These are phyloP conservation scores for Theileria sp. DNA, from an alignment of 169 alveolate species.

Conservation along the genomic window DNA sequence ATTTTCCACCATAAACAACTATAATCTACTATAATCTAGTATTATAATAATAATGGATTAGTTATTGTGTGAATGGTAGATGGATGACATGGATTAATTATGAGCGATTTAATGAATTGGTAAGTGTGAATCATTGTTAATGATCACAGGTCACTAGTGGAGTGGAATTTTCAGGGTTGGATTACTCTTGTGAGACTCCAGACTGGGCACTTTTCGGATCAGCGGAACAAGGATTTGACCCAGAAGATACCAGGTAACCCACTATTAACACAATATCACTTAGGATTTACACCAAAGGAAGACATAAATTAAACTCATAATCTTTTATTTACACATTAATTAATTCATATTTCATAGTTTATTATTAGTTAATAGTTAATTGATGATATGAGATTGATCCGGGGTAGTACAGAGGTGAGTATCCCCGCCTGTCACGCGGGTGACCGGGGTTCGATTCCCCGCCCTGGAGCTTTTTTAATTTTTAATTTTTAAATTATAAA, in stretches of 20 bases:
- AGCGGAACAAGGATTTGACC: conserved; percentile 83
- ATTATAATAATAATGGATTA: conserved; percentile 5
- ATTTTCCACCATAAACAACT: too few species aligned
- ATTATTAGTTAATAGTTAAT: not conserved
- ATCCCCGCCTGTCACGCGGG: conserved; percentile 88
- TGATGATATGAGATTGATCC: conserved; percentile 34
- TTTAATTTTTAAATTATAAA: too few species aligned
- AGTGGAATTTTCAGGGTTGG: conserved; percentile 70
- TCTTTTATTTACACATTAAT: not conserved
- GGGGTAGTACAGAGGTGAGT: conserved; percentile 84
- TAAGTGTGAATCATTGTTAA: conserved; percentile 3
- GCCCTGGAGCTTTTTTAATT: conserved; percentile 76
- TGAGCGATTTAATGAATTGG: conserved; percentile 78
- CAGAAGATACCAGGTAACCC: conserved; percentile 73
- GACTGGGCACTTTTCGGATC: conserved; percentile 85
- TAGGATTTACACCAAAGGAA: conserved; percentile 62
- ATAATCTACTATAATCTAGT: too few species aligned
- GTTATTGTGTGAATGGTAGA: conserved; percentile 72
- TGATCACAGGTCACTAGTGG: conserved; percentile 47
- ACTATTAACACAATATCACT: not conserved
- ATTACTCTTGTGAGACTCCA: conserved; percentile 83
- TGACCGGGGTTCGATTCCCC: conserved; percentile 88
- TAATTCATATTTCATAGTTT: not conserved
- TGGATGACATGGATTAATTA: conserved; percentile 90
- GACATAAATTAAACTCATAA: conserved; percentile 22